Evolutionary conservation across 495 filamentous ascomycete species (phyloP), one percentile per base, ranked within the genome.

Genomic region (Clohesyomyces aquaticus): DNA sequence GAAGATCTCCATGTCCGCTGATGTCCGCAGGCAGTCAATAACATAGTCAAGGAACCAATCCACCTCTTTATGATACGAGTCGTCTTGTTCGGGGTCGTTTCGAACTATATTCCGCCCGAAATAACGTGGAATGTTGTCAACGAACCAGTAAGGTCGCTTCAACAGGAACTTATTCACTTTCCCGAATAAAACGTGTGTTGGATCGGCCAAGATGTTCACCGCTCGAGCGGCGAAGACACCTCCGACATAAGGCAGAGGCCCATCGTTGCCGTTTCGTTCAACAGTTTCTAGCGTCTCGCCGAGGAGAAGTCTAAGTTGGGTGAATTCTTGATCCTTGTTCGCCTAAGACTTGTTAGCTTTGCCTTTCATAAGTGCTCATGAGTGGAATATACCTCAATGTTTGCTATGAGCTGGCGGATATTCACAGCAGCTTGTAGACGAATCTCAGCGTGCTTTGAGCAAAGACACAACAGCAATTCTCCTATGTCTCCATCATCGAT

Each of bases 151-250:
- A 1, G 94, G 93, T 0, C 85, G 81, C 49, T 84, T 85, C 41
- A 88, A 87, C 46, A 98, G 83, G 73, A 93, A 93, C 22, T 81
- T 80, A 78, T 96, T 96, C 78, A 93, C 77, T 70, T 96, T 96
- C 27, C 85, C 82, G 69, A 96, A 98, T 38, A 98, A 81, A 61
- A 85, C 85, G 68, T 96, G 90, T 45, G 89, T 78, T 9, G 94
- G 93, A 62, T 93, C 86, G 1, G 78, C 79, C 23, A 95, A 76
- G 19, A 96, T 84, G 1, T 80, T 72, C 9, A 92, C 76, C 16
- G 85, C 85, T 59, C 83, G 83, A 35, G 87, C 82, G 21, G 91
- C 86, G 67, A 95, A 94, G 43, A 88, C 82, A 6, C 86, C 82
- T 2, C 88, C 81, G 8, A 91, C 81, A 73, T 87, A 89, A 1